Evolutionary conservation across 257 asterid genomes (phyloP).

Genomic region (Parsonsia alboflavescens): DNA sequence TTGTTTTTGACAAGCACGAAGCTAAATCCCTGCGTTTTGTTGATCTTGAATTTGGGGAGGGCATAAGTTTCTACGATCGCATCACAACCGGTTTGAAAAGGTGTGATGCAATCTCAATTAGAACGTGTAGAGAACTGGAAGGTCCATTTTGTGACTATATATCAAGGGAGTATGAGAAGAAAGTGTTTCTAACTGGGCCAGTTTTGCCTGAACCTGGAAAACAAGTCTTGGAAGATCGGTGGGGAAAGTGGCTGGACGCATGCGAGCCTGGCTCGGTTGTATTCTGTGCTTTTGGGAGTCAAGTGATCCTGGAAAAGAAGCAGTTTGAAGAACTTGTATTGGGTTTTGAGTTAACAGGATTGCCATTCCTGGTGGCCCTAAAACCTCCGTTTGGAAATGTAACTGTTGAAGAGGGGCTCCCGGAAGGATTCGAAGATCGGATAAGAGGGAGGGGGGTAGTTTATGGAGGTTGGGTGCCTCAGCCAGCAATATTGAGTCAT

Average conservation of each 20-base stretch:
- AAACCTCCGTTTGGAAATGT: conserved; percentile 51
- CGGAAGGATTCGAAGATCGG: conserved; percentile 69
- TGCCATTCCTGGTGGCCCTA: conserved; percentile 61
- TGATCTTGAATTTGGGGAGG: conserved; percentile 42
- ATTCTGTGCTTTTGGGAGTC: conserved; percentile 76
- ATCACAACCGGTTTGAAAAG: conserved; percentile 38
- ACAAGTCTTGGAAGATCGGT: conserved; percentile 38
- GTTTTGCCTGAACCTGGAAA: conserved; percentile 40
- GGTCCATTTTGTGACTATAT: conserved; percentile 62
- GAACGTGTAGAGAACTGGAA: conserved; percentile 65
- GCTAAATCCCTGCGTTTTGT: conserved; percentile 40
- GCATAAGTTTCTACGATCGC: conserved; percentile 41
- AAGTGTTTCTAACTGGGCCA: conserved; percentile 61
- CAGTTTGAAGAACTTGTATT: conserved; percentile 61
- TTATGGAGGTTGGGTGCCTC: conserved; percentile 68
- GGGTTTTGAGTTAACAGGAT: conserved; percentile 65
- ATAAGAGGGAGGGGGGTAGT: conserved; percentile 51
- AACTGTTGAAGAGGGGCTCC: conserved; percentile 58
- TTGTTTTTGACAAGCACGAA: conserved; percentile 47
- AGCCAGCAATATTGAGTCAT: conserved; percentile 60
- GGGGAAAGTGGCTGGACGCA: conserved; percentile 51
- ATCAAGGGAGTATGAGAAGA: conserved; percentile 44
- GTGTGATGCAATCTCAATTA: conserved; percentile 61
- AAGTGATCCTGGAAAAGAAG: conserved; percentile 31
- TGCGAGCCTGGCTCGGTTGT: conserved; percentile 39